These are phyloP conservation scores for Chaetothyriales sp. DNA, from an alignment of 2,329 filamentous ascomycete species.

Conservation along the genomic window DNA sequence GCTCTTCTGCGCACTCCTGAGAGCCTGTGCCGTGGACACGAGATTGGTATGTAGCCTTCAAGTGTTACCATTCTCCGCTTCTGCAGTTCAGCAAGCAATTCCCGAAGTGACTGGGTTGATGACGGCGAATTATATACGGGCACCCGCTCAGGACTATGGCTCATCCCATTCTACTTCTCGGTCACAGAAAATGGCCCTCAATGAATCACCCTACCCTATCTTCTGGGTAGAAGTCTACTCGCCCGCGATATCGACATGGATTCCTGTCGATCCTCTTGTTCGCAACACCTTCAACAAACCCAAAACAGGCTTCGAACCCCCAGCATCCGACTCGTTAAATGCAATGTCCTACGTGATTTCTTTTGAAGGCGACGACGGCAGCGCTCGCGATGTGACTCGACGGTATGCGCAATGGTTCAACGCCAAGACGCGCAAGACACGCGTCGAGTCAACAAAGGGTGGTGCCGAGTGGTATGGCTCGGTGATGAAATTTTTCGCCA, in stretches of 20 bases:
- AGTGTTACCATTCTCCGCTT: slow-evolving; percentile 53
- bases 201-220: slow-evolving; percentile 63
- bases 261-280: slow-evolving; percentile 72
- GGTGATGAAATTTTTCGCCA: slow-evolving; percentile 30
- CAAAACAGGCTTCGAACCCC: slow-evolving; percentile 60
- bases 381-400: slow-evolving; percentile 69
- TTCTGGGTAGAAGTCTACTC: slow-evolving; percentile 95
- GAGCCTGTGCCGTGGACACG: slow-evolving; percentile 66
- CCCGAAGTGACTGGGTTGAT: slow-evolving; percentile 25
- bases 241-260: slow-evolving; percentile 76
- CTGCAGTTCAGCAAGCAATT: slow-evolving; percentile 23
- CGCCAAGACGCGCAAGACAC: slow-evolving; percentile 68
- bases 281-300: slow-evolving; percentile 67
- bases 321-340: slow-evolving; percentile 62
- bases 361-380: slow-evolving; percentile 61
- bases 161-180: slow-evolving; percentile 1
- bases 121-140: slow-evolving; percentile 24
- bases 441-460: slow-evolving; percentile 55
- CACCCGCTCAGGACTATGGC: slow-evolving; percentile 11
- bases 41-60: slow-evolving; percentile 86
- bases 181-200: slow-evolving; percentile 8
- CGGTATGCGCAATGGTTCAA: slow-evolving; percentile 81
- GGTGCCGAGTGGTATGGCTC: slow-evolving; percentile 45
- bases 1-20: slow-evolving; percentile 74
- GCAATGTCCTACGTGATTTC: slow-evolving; percentile 70